These are phyloP conservation scores for Trifolium dubium DNA, from an alignment of 306 rosid species.

Conservation along the genomic window DNA sequence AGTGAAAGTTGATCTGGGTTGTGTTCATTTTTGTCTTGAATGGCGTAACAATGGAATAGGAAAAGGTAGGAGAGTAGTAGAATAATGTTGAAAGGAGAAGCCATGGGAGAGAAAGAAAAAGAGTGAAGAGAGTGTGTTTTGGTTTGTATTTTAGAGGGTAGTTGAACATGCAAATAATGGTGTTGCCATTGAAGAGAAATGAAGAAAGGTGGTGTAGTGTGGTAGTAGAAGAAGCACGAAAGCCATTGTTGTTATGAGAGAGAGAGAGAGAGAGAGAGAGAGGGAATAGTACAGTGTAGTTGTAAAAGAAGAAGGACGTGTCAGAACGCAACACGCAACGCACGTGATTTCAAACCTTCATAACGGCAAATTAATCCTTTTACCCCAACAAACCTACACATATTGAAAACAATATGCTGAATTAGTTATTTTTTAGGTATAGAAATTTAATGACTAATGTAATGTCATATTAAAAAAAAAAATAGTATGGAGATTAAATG, in stretches of 20 bases:
- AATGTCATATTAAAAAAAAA: too few species aligned
- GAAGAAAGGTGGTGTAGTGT: constrained; percentile 18
- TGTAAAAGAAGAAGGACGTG: constrained; percentile 49
- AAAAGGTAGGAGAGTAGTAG: constrained; percentile 37
- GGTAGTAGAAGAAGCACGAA: constrained; percentile 35
- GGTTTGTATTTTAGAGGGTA: not conserved
- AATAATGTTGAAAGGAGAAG: constrained; percentile 36
- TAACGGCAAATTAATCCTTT: constrained; percentile 43
- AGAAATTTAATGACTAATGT: too few species aligned
- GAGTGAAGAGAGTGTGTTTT: not conserved
- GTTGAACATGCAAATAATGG: constrained; percentile 38
- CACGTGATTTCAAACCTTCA: constrained; percentile 65
- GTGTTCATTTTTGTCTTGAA: constrained; percentile 27
- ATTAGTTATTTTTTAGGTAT: too few species aligned
- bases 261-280: constrained; percentile 9
- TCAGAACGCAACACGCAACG: constrained; percentile 66
- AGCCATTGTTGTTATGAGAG: constrained; percentile 38
- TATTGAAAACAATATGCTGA: too few species aligned
- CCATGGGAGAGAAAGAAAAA: constrained; percentile 19
- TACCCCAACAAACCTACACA: too few species aligned
- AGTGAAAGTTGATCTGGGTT: constrained; percentile 56
- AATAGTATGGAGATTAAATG: too few species aligned
- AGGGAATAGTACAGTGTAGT: not conserved
- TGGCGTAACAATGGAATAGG: constrained; percentile 38
- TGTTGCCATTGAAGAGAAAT: constrained; percentile 33